A percentile compares a stretch with the other conserved stretches of the same genome.
These are phyloP conservation scores for Lophiostoma macrostomum DNA, from an alignment of 495 filamentous ascomycete genomes.

Conservation along the genomic window DNA sequence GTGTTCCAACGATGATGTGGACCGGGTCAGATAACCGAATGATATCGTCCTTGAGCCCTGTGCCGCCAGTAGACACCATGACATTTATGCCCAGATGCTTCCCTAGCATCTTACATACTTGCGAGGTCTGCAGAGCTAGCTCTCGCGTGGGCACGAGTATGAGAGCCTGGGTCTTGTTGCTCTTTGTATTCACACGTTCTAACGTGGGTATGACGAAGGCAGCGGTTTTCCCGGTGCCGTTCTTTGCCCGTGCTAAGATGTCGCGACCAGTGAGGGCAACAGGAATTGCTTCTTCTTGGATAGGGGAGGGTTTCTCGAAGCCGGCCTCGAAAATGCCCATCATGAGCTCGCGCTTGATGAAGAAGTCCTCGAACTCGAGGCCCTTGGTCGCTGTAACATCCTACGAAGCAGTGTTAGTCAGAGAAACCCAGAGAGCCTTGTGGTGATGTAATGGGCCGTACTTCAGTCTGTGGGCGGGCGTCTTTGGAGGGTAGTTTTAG, in stretches of 20 bases:
- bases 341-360: conserved; percentile 86
- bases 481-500: conserved; percentile 80
- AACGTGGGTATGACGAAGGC: conserved; percentile 96
- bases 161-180: conserved; percentile 88
- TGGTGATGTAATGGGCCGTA: conserved; percentile 43
- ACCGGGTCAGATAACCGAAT: conserved; percentile 89
- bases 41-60: conserved; percentile 92
- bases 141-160: conserved; percentile 97
- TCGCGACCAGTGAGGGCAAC: conserved; percentile 93
- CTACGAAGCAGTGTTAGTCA: conserved; percentile 43
- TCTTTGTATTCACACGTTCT: conserved; percentile 92
- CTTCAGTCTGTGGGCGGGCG: conserved; percentile 88
- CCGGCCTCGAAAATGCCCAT: conserved; percentile 99
- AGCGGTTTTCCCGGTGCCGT: conserved; percentile 96
- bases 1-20: conserved; percentile 96
- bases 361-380: conserved; percentile 95
- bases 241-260: conserved; percentile 94
- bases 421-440: too few species aligned
- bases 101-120: conserved; percentile 96
- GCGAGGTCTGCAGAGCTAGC: conserved; percentile 96
- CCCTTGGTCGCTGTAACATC: conserved; percentile 98
- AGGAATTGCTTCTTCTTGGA: conserved; percentile 98
- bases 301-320: conserved; percentile 97
- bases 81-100: conserved; percentile 97
- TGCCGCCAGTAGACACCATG: conserved; percentile 98